Conservation (phyloP, 768 basidiomycete genomes). For the Suillus sp. region DNA sequence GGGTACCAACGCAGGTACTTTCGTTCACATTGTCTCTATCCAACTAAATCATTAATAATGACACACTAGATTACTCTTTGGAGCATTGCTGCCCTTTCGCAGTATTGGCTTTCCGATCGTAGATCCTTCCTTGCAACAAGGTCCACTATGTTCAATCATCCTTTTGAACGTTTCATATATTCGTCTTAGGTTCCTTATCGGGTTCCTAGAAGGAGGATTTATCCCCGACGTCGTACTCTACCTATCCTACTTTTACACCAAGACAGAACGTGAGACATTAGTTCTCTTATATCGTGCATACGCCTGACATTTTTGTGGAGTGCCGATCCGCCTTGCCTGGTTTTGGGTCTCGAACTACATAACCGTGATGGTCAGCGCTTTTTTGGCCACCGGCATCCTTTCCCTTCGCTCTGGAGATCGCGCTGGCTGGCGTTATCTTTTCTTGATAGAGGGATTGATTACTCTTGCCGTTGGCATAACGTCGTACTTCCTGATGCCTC, state of each 20-base stretch:
- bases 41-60: background rate
- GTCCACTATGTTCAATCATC: slow-evolving; percentile 26
- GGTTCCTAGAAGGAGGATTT: slow-evolving; percentile 66
- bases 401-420: slow-evolving; percentile 34
- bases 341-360: slow-evolving; percentile 69
- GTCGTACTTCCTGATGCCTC: slow-evolving; percentile 60
- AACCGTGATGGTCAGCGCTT: slow-evolving; percentile 56
- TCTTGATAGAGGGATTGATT: slow-evolving; percentile 53
- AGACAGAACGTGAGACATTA: slow-evolving; percentile 45
- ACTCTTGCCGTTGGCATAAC: slow-evolving; percentile 51
- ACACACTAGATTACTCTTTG: slow-evolving; percentile 50
- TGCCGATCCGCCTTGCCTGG: slow-evolving; percentile 52
- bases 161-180: background rate
- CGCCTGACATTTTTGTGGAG: background rate
- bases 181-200: slow-evolving; percentile 46
- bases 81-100: slow-evolving; percentile 56
- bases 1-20: slow-evolving; percentile 59
- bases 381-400: slow-evolving; percentile 58
- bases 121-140: slow-evolving; percentile 56
- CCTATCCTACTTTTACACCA: slow-evolving; percentile 66
- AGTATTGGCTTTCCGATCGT: slow-evolving; percentile 60
- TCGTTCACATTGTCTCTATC: background rate
- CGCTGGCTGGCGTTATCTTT: slow-evolving; percentile 61
- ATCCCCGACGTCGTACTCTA: slow-evolving; percentile 67
- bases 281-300: background rate